These are phyloP conservation scores for Panus rudis DNA, from an alignment of 768 basidiomycete genomes.

Conservation along the genomic window DNA sequence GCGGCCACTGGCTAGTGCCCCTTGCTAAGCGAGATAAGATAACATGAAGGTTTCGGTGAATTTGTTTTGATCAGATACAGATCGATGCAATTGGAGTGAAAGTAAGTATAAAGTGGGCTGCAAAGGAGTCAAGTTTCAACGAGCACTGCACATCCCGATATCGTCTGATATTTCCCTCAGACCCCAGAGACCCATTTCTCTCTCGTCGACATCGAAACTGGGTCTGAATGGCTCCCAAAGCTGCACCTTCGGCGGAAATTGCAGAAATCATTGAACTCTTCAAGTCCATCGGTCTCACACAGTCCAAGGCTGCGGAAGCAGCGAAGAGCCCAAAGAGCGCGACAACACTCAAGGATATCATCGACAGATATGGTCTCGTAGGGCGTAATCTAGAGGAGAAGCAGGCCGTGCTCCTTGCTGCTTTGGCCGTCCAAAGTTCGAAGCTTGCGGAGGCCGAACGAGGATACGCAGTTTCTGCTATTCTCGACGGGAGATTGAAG, in stretches of 20 bases:
- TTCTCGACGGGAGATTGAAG: constrained; percentile 69
- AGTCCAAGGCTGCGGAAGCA: constrained; percentile 75
- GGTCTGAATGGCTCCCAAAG: constrained; percentile 22
- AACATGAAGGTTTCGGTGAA: no score
- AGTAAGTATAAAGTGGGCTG: no score
- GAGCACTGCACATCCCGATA: no score
- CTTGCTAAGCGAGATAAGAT: no score
- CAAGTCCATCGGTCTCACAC: constrained; percentile 68
- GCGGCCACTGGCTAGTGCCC: no score
- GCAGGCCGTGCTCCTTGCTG: constrained; percentile 61
- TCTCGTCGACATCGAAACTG: no score
- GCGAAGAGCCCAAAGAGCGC: constrained; percentile 77
- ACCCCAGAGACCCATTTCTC: no score
- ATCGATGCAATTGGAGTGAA: no score
- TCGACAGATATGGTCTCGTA: constrained; percentile 46
- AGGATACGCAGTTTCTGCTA: constrained; percentile 55
- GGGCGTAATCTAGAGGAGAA: constrained; percentile 64
- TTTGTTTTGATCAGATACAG: no score
- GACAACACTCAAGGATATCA: constrained; percentile 57
- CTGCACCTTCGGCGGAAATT: constrained; percentile 25
- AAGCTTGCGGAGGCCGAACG: constrained; percentile 58
- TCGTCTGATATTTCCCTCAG: no score
- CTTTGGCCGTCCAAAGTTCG: constrained; percentile 53
- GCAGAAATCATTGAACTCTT: constrained; percentile 47
- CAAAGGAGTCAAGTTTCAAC: no score